Percentiles rank a stretch among this genome's conserved stretches.
Conservation (phyloP, 2,329 filamentous ascomycete species). For the Botrytis byssoidea region DNA sequence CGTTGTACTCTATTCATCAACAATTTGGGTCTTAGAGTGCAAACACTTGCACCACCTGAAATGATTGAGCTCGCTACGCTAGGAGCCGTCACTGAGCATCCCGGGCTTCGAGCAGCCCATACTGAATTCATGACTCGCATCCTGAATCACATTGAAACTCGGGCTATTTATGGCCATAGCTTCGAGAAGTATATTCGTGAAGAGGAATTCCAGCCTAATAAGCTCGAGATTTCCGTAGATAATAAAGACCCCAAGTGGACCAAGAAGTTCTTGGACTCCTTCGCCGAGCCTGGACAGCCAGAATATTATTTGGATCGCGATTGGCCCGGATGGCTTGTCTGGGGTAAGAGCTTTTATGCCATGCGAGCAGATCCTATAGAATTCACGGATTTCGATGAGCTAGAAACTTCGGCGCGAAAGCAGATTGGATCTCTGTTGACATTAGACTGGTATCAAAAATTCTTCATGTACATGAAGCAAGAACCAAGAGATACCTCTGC, state of each 20-base stretch:
- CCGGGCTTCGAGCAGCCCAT: conserved; percentile 78
- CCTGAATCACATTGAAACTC: conserved; percentile 83
- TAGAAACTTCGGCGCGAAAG: conserved; percentile 70
- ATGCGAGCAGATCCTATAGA: conserved; percentile 66
- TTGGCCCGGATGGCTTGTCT: conserved; percentile 93
- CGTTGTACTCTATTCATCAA: conserved; percentile 87
- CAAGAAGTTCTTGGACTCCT: conserved; percentile 70
- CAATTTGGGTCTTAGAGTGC: conserved; percentile 88
- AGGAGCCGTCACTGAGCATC: conserved; percentile 88
- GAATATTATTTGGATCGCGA: conserved; percentile 91
- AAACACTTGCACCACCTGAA: conserved; percentile 75
- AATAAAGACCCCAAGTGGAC: conserved; percentile 79
- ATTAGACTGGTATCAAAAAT: conserved; percentile 80
- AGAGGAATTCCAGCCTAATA: conserved; percentile 74
- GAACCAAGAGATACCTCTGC: conserved; percentile 79
- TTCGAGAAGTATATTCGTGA: conserved; percentile 85
- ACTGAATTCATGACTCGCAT: conserved; percentile 71
- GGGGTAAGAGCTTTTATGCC: conserved; percentile 83
- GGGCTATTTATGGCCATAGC: conserved; percentile 80
- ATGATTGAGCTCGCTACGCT: conserved; percentile 80
- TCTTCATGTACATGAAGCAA: conserved; percentile 93
- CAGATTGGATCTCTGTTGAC: conserved; percentile 81
- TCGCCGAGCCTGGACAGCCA: conserved; percentile 68
- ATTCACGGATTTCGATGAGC: conserved; percentile 73
- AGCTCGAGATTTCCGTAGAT: conserved; percentile 69